Evolutionary conservation across 2,329 filamentous ascomycete species (phyloP).

Genomic region (Penicillium brasilianum): DNA sequence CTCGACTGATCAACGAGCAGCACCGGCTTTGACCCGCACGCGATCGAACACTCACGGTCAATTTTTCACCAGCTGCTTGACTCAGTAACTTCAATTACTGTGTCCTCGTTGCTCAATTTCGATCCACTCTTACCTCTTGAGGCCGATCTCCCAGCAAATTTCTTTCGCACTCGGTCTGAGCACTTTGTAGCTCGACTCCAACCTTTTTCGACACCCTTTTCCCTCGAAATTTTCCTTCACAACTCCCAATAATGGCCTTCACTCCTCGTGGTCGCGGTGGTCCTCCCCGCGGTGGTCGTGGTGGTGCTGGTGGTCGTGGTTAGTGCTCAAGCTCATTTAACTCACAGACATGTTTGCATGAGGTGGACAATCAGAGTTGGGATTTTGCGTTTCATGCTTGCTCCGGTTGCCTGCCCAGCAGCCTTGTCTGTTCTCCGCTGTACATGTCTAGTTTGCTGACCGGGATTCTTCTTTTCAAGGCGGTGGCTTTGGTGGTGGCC

Average conservation of each 20-base stretch:
- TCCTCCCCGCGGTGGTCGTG: slow-evolving; percentile 27
- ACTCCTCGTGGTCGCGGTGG: slow-evolving; percentile 35
- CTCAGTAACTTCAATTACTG: slow-evolving; percentile 22
- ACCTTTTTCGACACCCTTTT: slow-evolving; percentile 14
- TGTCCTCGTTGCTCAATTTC: slow-evolving; percentile 19
- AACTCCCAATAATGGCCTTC: slow-evolving; percentile 41
- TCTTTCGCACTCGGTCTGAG: slow-evolving; percentile 26
- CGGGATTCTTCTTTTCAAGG: slow-evolving; percentile 17
- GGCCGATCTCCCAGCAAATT: slow-evolving; percentile 19
- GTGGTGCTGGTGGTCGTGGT: slow-evolving; percentile 29
- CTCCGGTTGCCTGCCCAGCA: not conserved
- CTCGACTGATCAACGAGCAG: slow-evolving; percentile 47
- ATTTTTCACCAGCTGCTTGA: slow-evolving; percentile 31
- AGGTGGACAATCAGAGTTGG: slow-evolving; percentile 15
- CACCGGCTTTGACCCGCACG: slow-evolving; percentile 41
- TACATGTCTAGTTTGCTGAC: slow-evolving; percentile 17
- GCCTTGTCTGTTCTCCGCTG: not conserved
- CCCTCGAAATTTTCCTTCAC: slow-evolving; percentile 16
- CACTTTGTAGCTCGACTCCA: slow-evolving; percentile 31
- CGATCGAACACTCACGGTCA: slow-evolving; percentile 36
- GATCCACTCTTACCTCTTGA: slow-evolving; percentile 23
- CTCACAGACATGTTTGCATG: slow-evolving; percentile 18
- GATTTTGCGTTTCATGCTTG: slow-evolving; percentile 2
- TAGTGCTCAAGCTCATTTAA: slow-evolving; percentile 26
- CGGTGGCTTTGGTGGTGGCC: slow-evolving; percentile 29